A percentile compares a stretch with the other conserved stretches of the same genome.
Evolutionary conservation across 139 green algal species (phyloP).

Genomic region (Helicosporidium sp.): DNA sequence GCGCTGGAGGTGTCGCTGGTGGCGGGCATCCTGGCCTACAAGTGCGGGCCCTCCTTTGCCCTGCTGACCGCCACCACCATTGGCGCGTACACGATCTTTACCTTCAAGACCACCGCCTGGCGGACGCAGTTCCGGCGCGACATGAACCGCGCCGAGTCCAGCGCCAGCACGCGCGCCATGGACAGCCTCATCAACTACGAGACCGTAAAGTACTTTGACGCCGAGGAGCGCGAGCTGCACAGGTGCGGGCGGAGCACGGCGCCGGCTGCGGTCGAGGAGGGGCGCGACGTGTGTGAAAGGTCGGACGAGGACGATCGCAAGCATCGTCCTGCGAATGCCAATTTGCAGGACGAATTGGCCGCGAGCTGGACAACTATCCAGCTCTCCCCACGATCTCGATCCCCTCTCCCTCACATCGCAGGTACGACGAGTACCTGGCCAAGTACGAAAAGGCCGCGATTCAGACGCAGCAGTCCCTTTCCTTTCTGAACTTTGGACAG

Average conservation of each 20-base stretch:
- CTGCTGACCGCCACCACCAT: conserved; percentile 67
- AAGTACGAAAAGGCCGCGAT: conserved; percentile 48
- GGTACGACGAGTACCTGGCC: conserved; percentile 67
- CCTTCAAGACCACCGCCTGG: conserved; percentile 48
- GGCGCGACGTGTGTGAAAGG: too few relatives aligned
- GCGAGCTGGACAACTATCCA: neutral
- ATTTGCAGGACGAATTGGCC: too few relatives aligned
- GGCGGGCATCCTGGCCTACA: conserved; percentile 58
- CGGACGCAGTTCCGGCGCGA: conserved; percentile 60
- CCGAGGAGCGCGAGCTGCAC: conserved; percentile 60
- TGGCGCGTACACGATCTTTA: conserved; percentile 70
- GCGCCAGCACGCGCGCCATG: conserved; percentile 41
- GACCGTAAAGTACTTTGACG: conserved; percentile 81
- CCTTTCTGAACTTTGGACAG: conserved; percentile 84
- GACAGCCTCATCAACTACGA: conserved; percentile 97
- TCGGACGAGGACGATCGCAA: too few relatives aligned
- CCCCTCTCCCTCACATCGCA: neutral
- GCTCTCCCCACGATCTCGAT: too few relatives aligned
- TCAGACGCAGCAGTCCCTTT: conserved; percentile 61
- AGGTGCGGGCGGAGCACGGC: too few relatives aligned
- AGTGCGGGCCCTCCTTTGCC: conserved; percentile 71
- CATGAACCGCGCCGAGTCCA: conserved; percentile 68
- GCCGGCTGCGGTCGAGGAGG: too few relatives aligned
- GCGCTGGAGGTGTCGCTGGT: conserved; percentile 74
- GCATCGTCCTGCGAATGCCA: too few relatives aligned